Conservation (phyloP, 2,329 filamentous ascomycete species). For the Ophiosphaerella narmari region DNA sequence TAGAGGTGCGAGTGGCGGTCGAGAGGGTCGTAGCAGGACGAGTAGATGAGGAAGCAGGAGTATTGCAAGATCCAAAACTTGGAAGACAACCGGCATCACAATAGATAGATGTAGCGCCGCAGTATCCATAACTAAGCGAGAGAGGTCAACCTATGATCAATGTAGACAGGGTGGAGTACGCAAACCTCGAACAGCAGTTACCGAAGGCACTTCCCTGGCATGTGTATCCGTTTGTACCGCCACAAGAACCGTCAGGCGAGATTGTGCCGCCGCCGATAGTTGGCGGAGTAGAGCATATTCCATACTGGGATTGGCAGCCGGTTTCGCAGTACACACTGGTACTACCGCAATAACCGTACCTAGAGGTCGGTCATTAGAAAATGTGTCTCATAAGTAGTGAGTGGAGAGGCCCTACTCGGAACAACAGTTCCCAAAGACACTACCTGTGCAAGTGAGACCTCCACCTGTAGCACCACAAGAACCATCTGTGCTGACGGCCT, state of each 20-base stretch:
- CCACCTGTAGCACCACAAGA: background rate
- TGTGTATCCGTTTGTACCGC: background rate
- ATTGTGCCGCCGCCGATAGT: background rate
- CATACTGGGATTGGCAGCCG: background rate
- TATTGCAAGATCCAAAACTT: background rate
- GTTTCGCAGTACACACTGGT: background rate
- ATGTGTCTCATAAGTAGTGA: background rate
- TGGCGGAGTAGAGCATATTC: background rate
- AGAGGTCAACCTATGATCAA: background rate
- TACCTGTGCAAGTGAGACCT: background rate
- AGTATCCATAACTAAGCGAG: background rate
- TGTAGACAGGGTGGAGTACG: background rate
- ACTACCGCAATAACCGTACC: background rate
- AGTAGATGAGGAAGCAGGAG: background rate
- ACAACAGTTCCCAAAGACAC: background rate
- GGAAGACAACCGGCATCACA: background rate
- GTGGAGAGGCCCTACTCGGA: background rate
- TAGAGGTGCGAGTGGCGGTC: background rate
- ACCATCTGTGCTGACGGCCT: background rate
- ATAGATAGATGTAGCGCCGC: background rate
- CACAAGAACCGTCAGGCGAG: background rate
- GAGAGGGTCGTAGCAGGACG: background rate
- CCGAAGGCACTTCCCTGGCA: background rate
- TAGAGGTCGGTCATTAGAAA: background rate
- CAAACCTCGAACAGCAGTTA: background rate